A percentile compares a stretch with the other conserved stretches of the same genome.
phyloP scores from a whole-genome alignment of 331 rosid species.

The Quercus lobata region DNA sequence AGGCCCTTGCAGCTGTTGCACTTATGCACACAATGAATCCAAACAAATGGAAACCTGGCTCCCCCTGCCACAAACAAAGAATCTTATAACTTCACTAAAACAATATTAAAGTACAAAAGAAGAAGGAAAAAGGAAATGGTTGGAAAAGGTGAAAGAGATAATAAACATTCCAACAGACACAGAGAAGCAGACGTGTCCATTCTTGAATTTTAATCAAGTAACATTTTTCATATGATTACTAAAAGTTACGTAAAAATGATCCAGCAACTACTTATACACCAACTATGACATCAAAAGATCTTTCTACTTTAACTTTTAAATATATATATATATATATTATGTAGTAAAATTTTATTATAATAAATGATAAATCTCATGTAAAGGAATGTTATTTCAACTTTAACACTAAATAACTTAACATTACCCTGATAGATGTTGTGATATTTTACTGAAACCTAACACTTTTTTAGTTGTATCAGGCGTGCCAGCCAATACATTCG shows the following conservation, averaged over 20 bases:
- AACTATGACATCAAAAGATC: neutral
- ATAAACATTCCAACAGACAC: too few species aligned
- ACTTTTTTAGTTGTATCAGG: neutral
- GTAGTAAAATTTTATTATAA: too few species aligned
- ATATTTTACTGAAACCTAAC: neutral
- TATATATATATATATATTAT: too few species aligned
- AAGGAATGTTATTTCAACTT: neutral
- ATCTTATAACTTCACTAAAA: conserved; percentile 16
- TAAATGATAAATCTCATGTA: too few species aligned
- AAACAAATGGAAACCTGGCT: conserved; percentile 87
- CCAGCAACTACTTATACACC: neutral
- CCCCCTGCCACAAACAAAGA: conserved; percentile 75
- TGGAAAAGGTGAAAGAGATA: neutral
- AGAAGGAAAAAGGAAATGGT: neutral
- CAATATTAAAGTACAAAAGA: conserved; percentile 2
- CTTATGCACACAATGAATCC: conserved; percentile 94
- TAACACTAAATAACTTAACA: neutral
- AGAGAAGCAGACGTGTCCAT: neutral
- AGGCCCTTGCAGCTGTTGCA: conserved; percentile 99
- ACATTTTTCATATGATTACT: neutral
- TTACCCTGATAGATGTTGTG: neutral
- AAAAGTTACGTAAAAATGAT: neutral
- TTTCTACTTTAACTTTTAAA: neutral
- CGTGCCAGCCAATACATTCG: neutral
- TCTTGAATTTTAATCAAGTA: neutral